Conservation (phyloP, 2,329 filamentous ascomycete genomes). For the Fusarium chaquense region DNA sequence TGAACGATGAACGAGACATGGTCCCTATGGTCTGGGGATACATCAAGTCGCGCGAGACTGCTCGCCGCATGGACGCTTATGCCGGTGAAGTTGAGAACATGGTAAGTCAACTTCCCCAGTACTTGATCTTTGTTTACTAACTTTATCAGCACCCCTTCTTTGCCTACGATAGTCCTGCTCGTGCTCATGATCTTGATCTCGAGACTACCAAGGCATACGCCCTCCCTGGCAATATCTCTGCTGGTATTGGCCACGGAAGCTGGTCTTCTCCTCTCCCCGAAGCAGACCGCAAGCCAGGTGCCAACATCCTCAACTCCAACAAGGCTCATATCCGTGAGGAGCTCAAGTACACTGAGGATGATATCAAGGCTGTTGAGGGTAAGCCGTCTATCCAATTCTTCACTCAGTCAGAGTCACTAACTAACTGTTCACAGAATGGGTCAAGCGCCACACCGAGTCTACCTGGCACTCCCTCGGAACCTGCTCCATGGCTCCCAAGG, state of each 20-base stretch:
- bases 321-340: conserved; percentile 69
- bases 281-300: conserved; percentile 61
- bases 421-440: conserved; percentile 61
- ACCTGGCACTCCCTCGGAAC: conserved; percentile 68
- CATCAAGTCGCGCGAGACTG: conserved; percentile 84
- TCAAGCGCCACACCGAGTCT: conserved; percentile 79
- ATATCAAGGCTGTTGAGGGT: conserved; percentile 74
- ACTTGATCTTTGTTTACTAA: not conserved
- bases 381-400: fast-evolving
- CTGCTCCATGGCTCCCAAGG: conserved; percentile 80
- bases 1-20: conserved; percentile 89
- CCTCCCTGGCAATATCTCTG: conserved; percentile 76
- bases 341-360: conserved; percentile 72
- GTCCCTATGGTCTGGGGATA: conserved; percentile 87
- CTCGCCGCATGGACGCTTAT: conserved; percentile 81
- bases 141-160: conserved; percentile 73
- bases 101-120: conserved; percentile 45
- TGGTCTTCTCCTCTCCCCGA: conserved; percentile 73
- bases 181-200: conserved; percentile 79
- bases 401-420: not conserved
- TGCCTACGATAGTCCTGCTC: conserved; percentile 75
- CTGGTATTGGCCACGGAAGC: conserved; percentile 78
- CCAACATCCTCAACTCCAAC: conserved; percentile 71
- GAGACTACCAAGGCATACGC: conserved; percentile 81
- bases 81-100: conserved; percentile 77